phyloP scores from a whole-genome alignment of 371 early-diverging fungal genomes.

The Rhizopus arrhizus region DNA sequence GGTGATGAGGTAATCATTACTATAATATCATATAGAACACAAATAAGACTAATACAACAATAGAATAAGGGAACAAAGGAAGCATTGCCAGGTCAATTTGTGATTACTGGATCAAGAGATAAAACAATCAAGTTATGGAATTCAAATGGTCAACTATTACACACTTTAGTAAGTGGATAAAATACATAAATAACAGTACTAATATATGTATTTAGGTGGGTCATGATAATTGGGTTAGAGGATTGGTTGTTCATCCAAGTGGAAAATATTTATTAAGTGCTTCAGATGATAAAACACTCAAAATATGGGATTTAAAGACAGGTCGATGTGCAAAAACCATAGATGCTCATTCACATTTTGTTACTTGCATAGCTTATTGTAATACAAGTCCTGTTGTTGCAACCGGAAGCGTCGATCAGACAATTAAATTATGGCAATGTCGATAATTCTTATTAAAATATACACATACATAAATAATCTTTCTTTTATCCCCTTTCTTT shows the following conservation, averaged over 20 bases:
- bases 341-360: slow-evolving; percentile 88
- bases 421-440: slow-evolving; percentile 73
- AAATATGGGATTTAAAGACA: slow-evolving; percentile 86
- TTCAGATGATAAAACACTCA: slow-evolving; percentile 86
- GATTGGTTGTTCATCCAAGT: slow-evolving; percentile 77
- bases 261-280: slow-evolving; percentile 80
- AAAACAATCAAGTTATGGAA: slow-evolving; percentile 91
- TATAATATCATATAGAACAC: neutral
- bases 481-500: slow-evolving; percentile 2
- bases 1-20: slow-evolving; percentile 57
- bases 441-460: slow-evolving; percentile 26
- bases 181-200: neutral
- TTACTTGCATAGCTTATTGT: slow-evolving; percentile 77
- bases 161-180: slow-evolving; percentile 60
- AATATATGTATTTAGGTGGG: slow-evolving; percentile 52
- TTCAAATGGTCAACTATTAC: slow-evolving; percentile 71
- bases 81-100: slow-evolving; percentile 65
- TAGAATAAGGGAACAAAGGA: slow-evolving; percentile 31
- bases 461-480: neutral
- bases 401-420: slow-evolving; percentile 85
- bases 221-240: slow-evolving; percentile 96
- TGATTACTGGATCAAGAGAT: slow-evolving; percentile 87
- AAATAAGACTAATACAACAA: neutral
- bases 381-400: slow-evolving; percentile 69
- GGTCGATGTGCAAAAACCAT: slow-evolving; percentile 81